These are phyloP conservation scores for Peribolospora kevripleyi DNA, from an alignment of 768 basidiomycete genomes.

Conservation along the genomic window DNA sequence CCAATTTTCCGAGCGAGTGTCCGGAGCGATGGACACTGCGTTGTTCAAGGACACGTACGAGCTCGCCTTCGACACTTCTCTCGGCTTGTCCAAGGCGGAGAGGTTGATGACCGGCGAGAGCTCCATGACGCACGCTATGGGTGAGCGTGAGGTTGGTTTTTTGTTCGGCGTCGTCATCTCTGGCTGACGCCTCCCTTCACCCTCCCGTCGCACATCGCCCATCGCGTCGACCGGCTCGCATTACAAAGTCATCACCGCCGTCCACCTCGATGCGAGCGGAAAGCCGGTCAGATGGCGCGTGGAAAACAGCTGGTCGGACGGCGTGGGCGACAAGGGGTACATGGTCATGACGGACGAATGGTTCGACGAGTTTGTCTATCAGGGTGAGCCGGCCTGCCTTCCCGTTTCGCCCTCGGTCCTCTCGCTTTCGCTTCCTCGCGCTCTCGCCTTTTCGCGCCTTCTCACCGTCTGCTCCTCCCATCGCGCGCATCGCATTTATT, in stretches of 20 bases:
- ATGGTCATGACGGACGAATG: slow-evolving; percentile 76
- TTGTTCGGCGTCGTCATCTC: slow-evolving; percentile 1
- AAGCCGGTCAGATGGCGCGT: slow-evolving; percentile 78
- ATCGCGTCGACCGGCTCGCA: not conserved
- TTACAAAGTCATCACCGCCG: slow-evolving; percentile 67
- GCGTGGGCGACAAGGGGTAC: slow-evolving; percentile 48
- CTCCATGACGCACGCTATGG: slow-evolving; percentile 69
- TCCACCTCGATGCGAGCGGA: slow-evolving; percentile 54
- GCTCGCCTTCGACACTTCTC: slow-evolving; percentile 57
- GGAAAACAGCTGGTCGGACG: slow-evolving; percentile 82
- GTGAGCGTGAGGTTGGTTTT: no score
- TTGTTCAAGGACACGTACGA: slow-evolving; percentile 16
- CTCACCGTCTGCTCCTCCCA: not conserved
- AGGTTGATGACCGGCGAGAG: slow-evolving; percentile 61
- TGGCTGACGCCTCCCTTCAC: slow-evolving; percentile 1
- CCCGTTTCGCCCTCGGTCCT: slow-evolving; percentile 51
- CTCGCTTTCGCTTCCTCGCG: no score
- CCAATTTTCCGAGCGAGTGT: slow-evolving; percentile 41
- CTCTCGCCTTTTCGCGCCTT: no score
- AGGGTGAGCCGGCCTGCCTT: slow-evolving; percentile 42
- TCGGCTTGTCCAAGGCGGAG: slow-evolving; percentile 63
- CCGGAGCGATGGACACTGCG: slow-evolving; percentile 67
- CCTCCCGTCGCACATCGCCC: not conserved
- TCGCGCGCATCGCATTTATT: no score
- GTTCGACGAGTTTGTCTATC: slow-evolving; percentile 89